These are phyloP conservation scores for Jimgerdemannia lactiflua DNA, from an alignment of 192 early-diverging fungal genomes.

Conservation along the genomic window DNA sequence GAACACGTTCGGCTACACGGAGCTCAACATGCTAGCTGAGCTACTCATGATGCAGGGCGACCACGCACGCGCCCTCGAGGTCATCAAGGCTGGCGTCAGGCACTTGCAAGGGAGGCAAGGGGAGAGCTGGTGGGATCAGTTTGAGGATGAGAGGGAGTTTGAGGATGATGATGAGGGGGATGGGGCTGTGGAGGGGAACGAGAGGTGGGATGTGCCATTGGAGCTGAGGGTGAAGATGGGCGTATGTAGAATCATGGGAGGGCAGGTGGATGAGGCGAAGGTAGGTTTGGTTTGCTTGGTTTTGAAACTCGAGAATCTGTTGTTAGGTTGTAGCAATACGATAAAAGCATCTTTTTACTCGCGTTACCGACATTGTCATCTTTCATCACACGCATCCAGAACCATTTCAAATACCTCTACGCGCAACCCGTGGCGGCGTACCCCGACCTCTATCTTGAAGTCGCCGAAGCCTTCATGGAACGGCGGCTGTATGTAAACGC, in stretches of 20 bases:
- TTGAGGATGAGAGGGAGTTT: conserved; percentile 61
- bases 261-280: conserved; percentile 63
- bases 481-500: conserved; percentile 61
- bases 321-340: too few relatives aligned
- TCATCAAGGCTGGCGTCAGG: conserved; percentile 69
- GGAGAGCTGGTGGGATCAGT: conserved; percentile 62
- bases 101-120: conserved; percentile 67
- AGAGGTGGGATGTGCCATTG: conserved; percentile 55
- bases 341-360: too few relatives aligned
- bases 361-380: background rate
- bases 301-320: background rate
- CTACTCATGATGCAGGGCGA: conserved; percentile 78
- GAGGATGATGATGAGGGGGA: conserved; percentile 35
- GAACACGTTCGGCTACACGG: conserved; percentile 64
- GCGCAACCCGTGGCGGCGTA: conserved; percentile 48
- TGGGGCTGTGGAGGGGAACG: background rate
- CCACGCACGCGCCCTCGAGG: conserved; percentile 66
- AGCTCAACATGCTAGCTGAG: conserved; percentile 86
- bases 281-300: conserved; percentile 30
- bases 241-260: conserved; percentile 71
- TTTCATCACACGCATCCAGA: conserved; percentile 32
- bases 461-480: conserved; percentile 71
- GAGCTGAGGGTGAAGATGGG: conserved; percentile 89
- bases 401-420: conserved; percentile 64
- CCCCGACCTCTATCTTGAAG: conserved; percentile 69